Base-by-base conservation (phyloP, 2,329 filamentous ascomycete genomes). In the Orbilia blumenaviensis region DNA sequence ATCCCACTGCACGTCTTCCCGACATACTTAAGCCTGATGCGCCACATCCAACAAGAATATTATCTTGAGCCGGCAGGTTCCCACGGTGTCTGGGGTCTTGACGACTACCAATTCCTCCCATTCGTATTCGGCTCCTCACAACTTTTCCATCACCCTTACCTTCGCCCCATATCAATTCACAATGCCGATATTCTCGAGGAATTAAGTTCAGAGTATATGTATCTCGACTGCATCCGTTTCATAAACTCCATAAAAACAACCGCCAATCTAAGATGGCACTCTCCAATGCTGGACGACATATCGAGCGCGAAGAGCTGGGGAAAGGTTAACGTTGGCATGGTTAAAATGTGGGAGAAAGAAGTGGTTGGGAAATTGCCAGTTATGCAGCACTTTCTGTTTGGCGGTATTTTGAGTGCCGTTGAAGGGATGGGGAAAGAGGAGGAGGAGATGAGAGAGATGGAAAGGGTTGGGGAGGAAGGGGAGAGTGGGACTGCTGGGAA, bases 321-420 rank as follows among this genome's bases (percentile, higher is more conserved):
- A 78, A 99, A 99, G 85, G 91, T 99, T 58, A 94, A 98, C 82
- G 91, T 87, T 25, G 95, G 95, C 5, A 98, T 99, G 96, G 88
- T 92, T 76, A 92, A 93, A 79, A 99, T 99, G 96, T 98, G 98
- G 81, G 87, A 94, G 61, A 92, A 90, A 42, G 95, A 99, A 83
- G 94, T 99, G 0, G 83, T 99, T 61, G 90, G 91, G 32, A 99
- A 99, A 83, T 83, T 99, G 66, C 95, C 95, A 0, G 94, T 99
- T 46, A 98, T 98, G 93, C 95, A 99, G 84, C 96, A 99, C 83
- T 99, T 99, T 80, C 81, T 99, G 66, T 99, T 99, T 81, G 95
- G 95, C 0, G 91, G 89, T 7, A 83, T 99, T 60, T 86, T 99
- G 1, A 90, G 92, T 0, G 93, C 94, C 0, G 88, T 86, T 0